Base-by-base conservation (phyloP, 352 stramenopile species). In the Globisporangium parvum region DNA sequence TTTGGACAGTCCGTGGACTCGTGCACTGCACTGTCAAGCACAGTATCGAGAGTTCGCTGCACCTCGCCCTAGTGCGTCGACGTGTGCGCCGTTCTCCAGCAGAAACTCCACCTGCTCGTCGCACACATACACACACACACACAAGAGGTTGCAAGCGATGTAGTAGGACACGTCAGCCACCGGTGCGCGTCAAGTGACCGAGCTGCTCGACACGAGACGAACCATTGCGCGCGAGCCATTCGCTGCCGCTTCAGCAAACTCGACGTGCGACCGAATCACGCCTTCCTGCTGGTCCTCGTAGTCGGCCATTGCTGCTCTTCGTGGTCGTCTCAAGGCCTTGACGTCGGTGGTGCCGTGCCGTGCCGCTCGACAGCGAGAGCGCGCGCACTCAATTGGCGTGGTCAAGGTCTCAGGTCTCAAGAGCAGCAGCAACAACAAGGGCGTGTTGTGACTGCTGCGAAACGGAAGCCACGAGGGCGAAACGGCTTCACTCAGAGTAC, bases 201-300 rank as follows among this genome's bases (percentile, higher is more conserved):
- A 12, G 20, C 20, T n/a, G n/a, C 45, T 45, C 57, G 11, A 4
- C 24, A 12, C 1, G 33, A 44, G 20, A 50, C 20, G 5, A 55
- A 79, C 77, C 77, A 87, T 86, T 20, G 73, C 66, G 52, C 74
- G 67, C 10, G 73, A 85, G 1, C 75, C 75, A 55, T 85, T 86
- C 15, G 77, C 75, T 33, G 75, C 77, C 2, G 75, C 77, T 51
- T 86, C 75, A 6, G 77, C 77, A 48, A 88, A 70, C 48, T 86
- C 71, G 39, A 82, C 65, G n/a, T 88, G 77, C 26, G 73, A 82
- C 28, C 70, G 69, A 50, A 88, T 77, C 40, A 83, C 63, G 40
- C 71, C 73, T 53, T 79, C 18, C 14, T 45, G 39, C 18, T 45
- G 39, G 28, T 51, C 18, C 47, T 66, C 59, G 39, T 54, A 60